Evolutionary conservation across 129 eudicot genomes (phyloP).

Genomic region (Flaveria robusta): DNA sequence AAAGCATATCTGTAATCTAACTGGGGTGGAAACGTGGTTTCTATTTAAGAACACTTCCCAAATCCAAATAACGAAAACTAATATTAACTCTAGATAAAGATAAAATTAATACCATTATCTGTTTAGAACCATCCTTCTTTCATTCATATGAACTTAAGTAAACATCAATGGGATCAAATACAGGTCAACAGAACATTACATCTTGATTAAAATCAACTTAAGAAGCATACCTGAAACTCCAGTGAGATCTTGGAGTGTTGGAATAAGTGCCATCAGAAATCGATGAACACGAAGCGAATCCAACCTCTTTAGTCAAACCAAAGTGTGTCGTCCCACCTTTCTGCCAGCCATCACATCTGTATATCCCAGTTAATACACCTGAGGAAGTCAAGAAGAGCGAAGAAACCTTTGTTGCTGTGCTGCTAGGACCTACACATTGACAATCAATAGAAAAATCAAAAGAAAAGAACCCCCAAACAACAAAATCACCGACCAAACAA

Average conservation of each 20-base stretch:
- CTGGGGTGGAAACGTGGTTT: no score
- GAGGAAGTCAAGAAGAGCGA: neutral
- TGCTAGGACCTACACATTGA: neutral
- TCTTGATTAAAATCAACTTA: neutral
- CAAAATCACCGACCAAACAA: no score
- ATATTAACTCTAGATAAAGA: no score
- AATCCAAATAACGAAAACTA: no score
- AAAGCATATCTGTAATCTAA: no score
- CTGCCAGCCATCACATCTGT: conserved; percentile 43
- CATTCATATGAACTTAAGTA: neutral
- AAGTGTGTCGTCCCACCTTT: conserved; percentile 37
- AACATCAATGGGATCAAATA: conserved; percentile 9
- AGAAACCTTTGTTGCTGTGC: neutral
- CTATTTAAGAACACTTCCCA: no score
- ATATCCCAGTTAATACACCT: neutral
- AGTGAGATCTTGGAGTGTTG: conserved; percentile 51
- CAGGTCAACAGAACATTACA: conserved; percentile 5
- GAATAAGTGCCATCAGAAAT: conserved; percentile 62
- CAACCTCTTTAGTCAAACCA: conserved; percentile 46
- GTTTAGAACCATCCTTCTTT: neutral
- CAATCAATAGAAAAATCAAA: conserved; percentile 6
- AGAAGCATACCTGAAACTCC: conserved; percentile 53
- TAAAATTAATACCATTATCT: no score
- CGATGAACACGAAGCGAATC: conserved; percentile 51
- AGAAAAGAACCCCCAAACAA: no score